phyloP scores from a whole-genome alignment of 2,329 filamentous ascomycete species.

The Scedosporium apiospermum region DNA sequence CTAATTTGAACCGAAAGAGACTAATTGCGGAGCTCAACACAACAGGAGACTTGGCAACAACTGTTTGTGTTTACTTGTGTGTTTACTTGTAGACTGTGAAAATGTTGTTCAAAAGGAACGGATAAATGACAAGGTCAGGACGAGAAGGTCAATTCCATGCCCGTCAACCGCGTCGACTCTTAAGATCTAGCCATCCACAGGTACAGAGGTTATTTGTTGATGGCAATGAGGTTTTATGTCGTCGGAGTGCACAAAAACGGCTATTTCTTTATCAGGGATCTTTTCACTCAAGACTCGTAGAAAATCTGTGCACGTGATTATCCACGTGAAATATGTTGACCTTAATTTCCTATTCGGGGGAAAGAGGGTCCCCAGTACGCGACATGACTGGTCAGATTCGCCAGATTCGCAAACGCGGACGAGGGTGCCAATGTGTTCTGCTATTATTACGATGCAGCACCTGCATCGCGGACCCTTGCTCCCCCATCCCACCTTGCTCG shows the following conservation, averaged over 20 bases:
- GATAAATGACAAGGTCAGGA: not conserved
- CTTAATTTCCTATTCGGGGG: not conserved
- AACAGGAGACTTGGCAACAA: no score
- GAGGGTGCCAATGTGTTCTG: not conserved
- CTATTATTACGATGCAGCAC: not conserved
- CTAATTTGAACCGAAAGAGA: not conserved
- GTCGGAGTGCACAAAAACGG: not conserved
- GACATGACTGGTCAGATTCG: not conserved
- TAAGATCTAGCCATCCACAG: no score
- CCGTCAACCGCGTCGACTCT: no score
- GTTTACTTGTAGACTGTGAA: no score
- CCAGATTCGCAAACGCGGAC: not conserved
- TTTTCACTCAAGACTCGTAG: not conserved
- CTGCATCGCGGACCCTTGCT: not conserved
- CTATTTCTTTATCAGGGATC: not conserved
- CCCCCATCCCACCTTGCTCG: slow-evolving; percentile 1
- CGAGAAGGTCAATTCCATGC: not conserved
- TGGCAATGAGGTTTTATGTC: no score
- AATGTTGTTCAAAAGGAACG: no score
- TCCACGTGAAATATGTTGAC: not conserved
- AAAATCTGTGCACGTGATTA: not conserved
- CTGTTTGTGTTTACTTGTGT: no score
- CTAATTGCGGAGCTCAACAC: not conserved
- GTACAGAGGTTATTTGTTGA: no score
- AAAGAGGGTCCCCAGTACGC: not conserved